Conservation (phyloP, 2,329 filamentous ascomycete genomes). For the Pseudocercospora vitis region DNA sequence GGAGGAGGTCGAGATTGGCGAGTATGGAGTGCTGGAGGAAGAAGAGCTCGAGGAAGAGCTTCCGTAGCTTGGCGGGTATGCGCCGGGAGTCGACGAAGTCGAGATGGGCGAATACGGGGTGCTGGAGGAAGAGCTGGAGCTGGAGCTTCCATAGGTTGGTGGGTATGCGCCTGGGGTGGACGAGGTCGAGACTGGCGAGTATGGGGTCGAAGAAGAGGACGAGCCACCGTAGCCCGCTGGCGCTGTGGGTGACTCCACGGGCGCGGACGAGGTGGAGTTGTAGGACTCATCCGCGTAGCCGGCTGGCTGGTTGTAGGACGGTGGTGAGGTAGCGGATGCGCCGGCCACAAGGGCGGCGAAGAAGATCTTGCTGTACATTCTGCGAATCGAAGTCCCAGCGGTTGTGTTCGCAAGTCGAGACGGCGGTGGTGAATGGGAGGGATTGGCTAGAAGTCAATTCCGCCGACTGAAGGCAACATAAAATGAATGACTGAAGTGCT, state of each 20-base stretch:
- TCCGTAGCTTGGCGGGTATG: slow-evolving; percentile 1
- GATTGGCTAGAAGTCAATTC: slow-evolving; percentile 29
- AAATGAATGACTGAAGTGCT: slow-evolving; percentile 36
- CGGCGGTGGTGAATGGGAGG: slow-evolving; percentile 15
- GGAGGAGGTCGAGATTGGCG: slow-evolving; percentile 5
- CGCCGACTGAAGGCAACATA: slow-evolving; percentile 27
- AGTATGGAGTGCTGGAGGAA: slow-evolving; percentile 2
- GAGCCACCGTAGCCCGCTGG: slow-evolving; percentile 7
- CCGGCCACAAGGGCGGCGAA: slow-evolving; percentile 33
- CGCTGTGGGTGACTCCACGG: slow-evolving; percentile 1
- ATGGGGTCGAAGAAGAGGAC: neutral
- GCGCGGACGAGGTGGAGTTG: slow-evolving; percentile 10
- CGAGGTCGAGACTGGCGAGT: slow-evolving; percentile 2
- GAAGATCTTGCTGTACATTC: slow-evolving; percentile 34
- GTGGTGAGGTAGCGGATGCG: slow-evolving; percentile 27
- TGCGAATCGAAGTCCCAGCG: slow-evolving; percentile 19
- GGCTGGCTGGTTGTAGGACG: slow-evolving; percentile 24
- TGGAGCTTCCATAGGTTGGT: slow-evolving; percentile 8
- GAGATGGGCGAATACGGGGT: slow-evolving; percentile 14
- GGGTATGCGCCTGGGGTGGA: neutral
- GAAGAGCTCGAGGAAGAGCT: slow-evolving; percentile 11
- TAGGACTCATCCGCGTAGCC: slow-evolving; percentile 16
- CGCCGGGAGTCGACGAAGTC: neutral
- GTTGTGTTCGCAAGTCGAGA: slow-evolving; percentile 14
- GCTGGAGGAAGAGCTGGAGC: slow-evolving; percentile 14